phyloP scores from a whole-genome alignment of 225 moss, liverwort and hornwort genomes.

The Marchantia polymorpha region DNA sequence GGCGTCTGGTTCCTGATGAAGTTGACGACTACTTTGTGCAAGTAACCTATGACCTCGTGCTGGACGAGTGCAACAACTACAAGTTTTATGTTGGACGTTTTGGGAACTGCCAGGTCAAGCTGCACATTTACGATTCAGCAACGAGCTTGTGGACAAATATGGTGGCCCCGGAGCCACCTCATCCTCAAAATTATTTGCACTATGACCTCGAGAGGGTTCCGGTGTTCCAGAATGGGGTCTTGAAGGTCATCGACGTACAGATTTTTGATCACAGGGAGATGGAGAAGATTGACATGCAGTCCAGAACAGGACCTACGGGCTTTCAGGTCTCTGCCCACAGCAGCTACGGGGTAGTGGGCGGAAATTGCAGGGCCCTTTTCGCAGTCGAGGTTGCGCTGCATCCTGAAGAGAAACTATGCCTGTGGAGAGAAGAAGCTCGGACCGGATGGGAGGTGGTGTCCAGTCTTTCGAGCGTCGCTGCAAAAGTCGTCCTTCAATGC shows the following conservation, averaged over 20 bases:
- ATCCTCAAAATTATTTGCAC: not conserved
- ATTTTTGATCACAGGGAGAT: not conserved
- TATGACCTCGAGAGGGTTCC: not conserved
- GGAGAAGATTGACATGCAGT: not conserved
- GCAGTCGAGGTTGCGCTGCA: not conserved
- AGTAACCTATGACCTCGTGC: not conserved
- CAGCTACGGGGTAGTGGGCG: not conserved
- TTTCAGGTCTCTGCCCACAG: not conserved
- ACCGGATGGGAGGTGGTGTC: not conserved
- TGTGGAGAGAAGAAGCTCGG: not conserved
- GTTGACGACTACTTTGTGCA: not conserved
- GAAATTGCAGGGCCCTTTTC: not conserved
- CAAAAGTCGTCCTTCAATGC: not conserved
- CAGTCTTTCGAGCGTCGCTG: not conserved
- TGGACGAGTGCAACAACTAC: not conserved
- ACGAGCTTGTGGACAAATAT: not conserved
- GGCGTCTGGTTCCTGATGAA: not conserved
- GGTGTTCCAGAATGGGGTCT: not conserved
- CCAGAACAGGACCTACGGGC: not conserved
- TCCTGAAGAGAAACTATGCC: not conserved
- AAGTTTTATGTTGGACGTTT: not conserved
- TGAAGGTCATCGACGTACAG: not conserved
- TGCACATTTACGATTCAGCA: not conserved
- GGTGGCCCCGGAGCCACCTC: not conserved
- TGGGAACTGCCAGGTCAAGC: not conserved